Evolutionary conservation across 148 eudicot species (phyloP).

Genomic region (Rhododendron henanense): DNA sequence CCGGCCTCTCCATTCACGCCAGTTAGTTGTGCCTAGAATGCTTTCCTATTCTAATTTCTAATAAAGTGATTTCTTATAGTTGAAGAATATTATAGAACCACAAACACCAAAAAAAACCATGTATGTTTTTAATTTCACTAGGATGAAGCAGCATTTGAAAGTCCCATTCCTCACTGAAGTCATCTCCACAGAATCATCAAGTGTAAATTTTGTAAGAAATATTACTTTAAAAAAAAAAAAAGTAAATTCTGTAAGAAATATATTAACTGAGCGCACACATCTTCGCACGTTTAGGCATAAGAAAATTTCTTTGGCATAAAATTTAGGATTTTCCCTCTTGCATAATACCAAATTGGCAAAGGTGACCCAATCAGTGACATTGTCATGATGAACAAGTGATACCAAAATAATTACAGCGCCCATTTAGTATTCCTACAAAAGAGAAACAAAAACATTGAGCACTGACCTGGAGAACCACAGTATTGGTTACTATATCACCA

Average conservation of each 20-base stretch:
- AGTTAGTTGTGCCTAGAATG: not conserved
- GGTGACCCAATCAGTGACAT: not conserved
- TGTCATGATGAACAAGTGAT: not conserved
- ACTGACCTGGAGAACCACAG: conserved; percentile 79
- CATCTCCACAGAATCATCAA: not conserved
- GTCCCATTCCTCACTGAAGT: not conserved
- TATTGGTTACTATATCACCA: conserved; percentile 60
- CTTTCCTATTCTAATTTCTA: not conserved
- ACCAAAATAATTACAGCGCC: not conserved
- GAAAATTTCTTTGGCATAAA: not conserved
- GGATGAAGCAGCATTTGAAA: not conserved
- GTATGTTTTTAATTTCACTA: too few relatives aligned
- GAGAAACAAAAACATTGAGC: not conserved
- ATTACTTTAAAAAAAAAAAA: not conserved
- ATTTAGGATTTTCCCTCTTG: not conserved
- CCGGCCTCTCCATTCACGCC: not conserved
- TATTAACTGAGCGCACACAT: not conserved
- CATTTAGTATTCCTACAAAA: not conserved
- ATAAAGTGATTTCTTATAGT: not conserved
- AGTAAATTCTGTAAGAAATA: not conserved
- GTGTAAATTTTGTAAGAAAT: not conserved
- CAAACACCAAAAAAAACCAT: not conserved
- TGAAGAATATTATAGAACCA: not conserved
- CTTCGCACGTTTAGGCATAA: not conserved
- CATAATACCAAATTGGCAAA: not conserved